Base-by-base conservation (phyloP, 331 rosid genomes). In the Stylosanthes scabra region DNA sequence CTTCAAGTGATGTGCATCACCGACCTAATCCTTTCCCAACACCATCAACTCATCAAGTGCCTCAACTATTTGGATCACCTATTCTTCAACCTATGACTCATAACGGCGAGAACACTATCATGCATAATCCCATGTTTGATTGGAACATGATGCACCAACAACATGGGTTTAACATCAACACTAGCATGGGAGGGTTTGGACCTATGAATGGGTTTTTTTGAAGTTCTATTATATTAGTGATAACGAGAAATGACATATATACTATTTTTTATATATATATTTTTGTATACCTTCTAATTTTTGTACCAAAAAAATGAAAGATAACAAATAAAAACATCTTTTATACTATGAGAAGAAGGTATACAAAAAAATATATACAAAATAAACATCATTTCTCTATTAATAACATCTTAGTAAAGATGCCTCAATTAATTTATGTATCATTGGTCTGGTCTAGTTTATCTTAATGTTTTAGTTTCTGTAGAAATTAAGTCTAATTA, bases 151-250 rank as follows among this genome's bases (percentile, higher is more conserved):
- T 34, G 47, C 47, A 2, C 34, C 50, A 41, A 2, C 66, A 12
- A 20, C 25, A 20, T 16, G 86, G 58, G 0, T 69, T 62, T 7
- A 59, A 73, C 46, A 63, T 42, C 46, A 42, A 75, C 28, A 47
- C 64, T 39, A 77, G 67, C 3, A 42, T 71, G 13, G 82, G 76
- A 39, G 63, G 67, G 8, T 61, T 11, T 64, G 80, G 86, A 41
- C 25, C n/a, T 14, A 2, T 9, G 12, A 6, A 5, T 13, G 77
- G 78, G 3, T 78, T 57, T 34, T 74, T 56, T 56, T 69, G 63
- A 42, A 42, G 27, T 7, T 37, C 39, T 34, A 31, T 31, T 31
- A 31, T 31, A n/a, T 20, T 20, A 20, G 25, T 34, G 6, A 34
- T 34, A 34, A 34, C 5, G 6, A 34, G 4, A 34, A 34, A 34